Evolutionary conservation across 1,284 basidiomycete species (phyloP), one percentile per base, ranked within the genome.

Genomic region (Takashimella koratensis): DNA sequence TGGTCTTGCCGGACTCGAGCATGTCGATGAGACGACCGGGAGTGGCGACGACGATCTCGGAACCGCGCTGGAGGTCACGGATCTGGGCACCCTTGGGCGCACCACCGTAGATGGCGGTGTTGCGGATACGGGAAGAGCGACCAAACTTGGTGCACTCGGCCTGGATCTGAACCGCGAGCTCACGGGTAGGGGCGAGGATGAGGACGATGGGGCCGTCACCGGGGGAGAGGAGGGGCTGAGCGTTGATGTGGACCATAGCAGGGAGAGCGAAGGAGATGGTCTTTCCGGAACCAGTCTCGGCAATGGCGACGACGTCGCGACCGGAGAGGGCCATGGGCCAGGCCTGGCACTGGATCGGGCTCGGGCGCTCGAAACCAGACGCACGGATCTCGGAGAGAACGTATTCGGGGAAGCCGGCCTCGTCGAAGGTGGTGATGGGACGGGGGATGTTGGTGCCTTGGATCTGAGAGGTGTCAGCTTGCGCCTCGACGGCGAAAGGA

Each of bases 231-330:
- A 98, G 83, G 8, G 95, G 90, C 83, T 98, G 96, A 50, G 95
- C 95, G 82, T 98, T 98, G 81, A 98, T 98, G 79, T 98, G 95
- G 40, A 98, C 82, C 93, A 98, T 98, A 54, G 95, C 93, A 49
- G 95, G 95, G 46, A 98, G 85, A 53, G 96, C 94, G 73, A 98
- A 98, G 16, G 94, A 87, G 60, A 98, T 97, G 24, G 95, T 98
- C 80, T 98, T 96, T 58, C 93, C 93, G 71, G 89, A 93, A 64
- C 93, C 93, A 21, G 93, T 97, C 76, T 95, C 91, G 46, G 95
- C 93, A 68, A 99, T 93, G 56, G 96, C 95, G 54, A 97, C 92
- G 41, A 97, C 83, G 78, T 98, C 94, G 60, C 91, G 84, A 63
- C 94, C 94, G 60, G 83, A 92, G 16, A 97, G 79, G 11, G 93